Percentiles rank a stretch among this genome's conserved stretches.
phyloP scores from a whole-genome alignment of 1,139 yeast genomes.

The Geotrichum bryndzae region DNA sequence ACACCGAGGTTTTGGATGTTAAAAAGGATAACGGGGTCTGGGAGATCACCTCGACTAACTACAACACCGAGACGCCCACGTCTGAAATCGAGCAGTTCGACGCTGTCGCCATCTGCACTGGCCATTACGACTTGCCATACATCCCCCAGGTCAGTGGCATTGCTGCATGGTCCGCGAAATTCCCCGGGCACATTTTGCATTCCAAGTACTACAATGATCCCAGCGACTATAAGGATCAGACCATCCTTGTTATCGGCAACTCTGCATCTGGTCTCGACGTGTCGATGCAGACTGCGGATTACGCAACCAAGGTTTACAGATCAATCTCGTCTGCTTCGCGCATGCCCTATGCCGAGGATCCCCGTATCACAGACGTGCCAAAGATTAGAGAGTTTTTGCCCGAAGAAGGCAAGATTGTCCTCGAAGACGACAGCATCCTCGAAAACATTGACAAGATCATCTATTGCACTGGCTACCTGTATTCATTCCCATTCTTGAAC shows the following conservation, averaged over 20 bases:
- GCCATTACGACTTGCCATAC: slow-evolving; percentile 52
- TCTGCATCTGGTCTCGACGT: slow-evolving; percentile 60
- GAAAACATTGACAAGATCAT: slow-evolving; percentile 45
- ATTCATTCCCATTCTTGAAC: slow-evolving; percentile 44
- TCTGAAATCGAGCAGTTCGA: slow-evolving; percentile 39
- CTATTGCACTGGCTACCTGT: slow-evolving; percentile 60
- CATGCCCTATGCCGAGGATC: slow-evolving; percentile 30
- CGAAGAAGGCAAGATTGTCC: background rate
- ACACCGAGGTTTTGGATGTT: slow-evolving; percentile 38
- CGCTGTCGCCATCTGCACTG: slow-evolving; percentile 53
- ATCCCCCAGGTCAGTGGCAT: slow-evolving; percentile 53
- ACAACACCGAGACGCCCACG: slow-evolving; percentile 8
- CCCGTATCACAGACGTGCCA: slow-evolving; percentile 37
- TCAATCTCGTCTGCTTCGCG: slow-evolving; percentile 36
- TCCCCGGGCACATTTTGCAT: slow-evolving; percentile 50
- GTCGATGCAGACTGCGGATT: slow-evolving; percentile 45
- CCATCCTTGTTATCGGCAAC: slow-evolving; percentile 53
- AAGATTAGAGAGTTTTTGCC: slow-evolving; percentile 35
- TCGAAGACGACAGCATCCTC: slow-evolving; percentile 21
- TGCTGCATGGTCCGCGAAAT: slow-evolving; percentile 42
- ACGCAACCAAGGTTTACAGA: slow-evolving; percentile 41
- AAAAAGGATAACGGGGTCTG: slow-evolving; percentile 37
- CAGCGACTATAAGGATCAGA: slow-evolving; percentile 38
- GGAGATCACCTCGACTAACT: slow-evolving; percentile 36
- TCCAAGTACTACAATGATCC: slow-evolving; percentile 54